phyloP scores from a whole-genome alignment of 306 rosid species.

The Calophaca sinica region DNA sequence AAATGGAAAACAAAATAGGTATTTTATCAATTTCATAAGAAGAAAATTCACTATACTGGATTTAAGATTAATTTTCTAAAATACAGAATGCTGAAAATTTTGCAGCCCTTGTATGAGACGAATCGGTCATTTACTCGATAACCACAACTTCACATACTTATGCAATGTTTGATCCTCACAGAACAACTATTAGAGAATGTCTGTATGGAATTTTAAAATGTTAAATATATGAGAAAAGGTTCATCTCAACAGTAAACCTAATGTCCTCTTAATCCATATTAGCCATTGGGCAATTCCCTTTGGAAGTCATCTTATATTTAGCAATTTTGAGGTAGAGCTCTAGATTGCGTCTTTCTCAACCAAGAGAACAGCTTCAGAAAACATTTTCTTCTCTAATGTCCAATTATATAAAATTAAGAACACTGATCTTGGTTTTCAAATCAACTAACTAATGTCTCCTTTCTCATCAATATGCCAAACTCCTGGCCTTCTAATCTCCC shows the following conservation, averaged over 20 bases:
- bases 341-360: neutral
- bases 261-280: too few relatives aligned
- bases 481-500: neutral
- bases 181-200: neutral
- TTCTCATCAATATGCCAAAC: too few relatives aligned
- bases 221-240: neutral
- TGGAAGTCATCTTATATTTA: too few relatives aligned
- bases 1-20: constrained; percentile 31
- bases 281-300: too few relatives aligned
- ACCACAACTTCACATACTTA: neutral
- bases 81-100: neutral
- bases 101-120: neutral
- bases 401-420: too few relatives aligned
- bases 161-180: constrained; percentile 28
- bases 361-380: neutral
- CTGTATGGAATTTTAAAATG: neutral
- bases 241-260: neutral
- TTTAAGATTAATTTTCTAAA: neutral
- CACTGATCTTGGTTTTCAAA: too few relatives aligned
- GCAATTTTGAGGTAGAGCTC: too few relatives aligned
- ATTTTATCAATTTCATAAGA: too few relatives aligned
- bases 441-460: too few relatives aligned
- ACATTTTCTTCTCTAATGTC: too few relatives aligned
- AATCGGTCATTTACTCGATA: constrained; percentile 7
- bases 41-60: too few relatives aligned